These are phyloP conservation scores for Candida tropicalis DNA, from an alignment of 1,139 yeast species.

Conservation along the genomic window DNA sequence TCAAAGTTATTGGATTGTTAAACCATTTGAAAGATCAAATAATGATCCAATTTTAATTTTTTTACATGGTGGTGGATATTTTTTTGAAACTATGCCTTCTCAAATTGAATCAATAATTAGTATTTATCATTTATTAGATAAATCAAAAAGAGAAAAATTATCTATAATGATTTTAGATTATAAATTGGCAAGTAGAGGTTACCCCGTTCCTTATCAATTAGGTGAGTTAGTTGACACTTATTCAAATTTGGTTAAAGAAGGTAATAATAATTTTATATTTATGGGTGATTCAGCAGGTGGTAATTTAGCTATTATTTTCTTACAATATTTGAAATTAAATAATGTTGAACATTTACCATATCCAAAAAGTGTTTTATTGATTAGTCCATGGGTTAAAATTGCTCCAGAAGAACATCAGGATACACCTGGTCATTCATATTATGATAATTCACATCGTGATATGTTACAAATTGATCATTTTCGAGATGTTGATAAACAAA, in stretches of 20 bases:
- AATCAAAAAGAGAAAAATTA: conserved; percentile 25
- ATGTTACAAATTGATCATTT: conserved; percentile 25
- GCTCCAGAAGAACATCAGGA: conserved; percentile 16
- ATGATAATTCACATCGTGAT: conserved; percentile 36
- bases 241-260: conserved; percentile 25
- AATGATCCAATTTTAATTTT: conserved; percentile 41
- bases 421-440: conserved; percentile 35
- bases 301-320: conserved; percentile 31
- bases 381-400: conserved; percentile 43
- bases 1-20: conserved; percentile 42
- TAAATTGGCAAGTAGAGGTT: conserved; percentile 35
- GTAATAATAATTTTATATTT: conserved; percentile 33
- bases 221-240: conserved; percentile 37
- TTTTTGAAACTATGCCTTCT: conserved; percentile 33
- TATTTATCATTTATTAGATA: conserved; percentile 32
- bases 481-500: conserved; percentile 3
- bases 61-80: conserved; percentile 50
- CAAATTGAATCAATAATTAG: conserved; percentile 37
- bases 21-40: conserved; percentile 27
- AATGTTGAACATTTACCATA: conserved; percentile 18
- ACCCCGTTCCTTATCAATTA: conserved; percentile 38
- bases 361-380: conserved; percentile 36
- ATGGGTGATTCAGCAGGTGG: conserved; percentile 51
- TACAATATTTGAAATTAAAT: conserved; percentile 28
- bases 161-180: conserved; percentile 44